phyloP scores from a whole-genome alignment of 2,329 filamentous ascomycete genomes.

The Sclerotinia glacialis region DNA sequence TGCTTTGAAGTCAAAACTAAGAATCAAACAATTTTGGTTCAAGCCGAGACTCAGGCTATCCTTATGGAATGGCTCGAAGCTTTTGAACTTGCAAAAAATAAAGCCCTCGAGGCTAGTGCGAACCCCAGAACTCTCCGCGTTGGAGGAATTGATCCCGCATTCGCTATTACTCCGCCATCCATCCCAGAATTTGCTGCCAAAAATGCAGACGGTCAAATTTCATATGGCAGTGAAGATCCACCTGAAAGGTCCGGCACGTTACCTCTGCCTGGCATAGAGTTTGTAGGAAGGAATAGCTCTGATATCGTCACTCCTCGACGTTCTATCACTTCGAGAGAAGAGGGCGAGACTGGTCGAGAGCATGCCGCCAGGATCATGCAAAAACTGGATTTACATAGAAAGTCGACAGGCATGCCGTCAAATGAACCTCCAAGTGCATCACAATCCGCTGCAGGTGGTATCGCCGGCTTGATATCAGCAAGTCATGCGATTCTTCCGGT shows the following conservation, averaged over 20 bases:
- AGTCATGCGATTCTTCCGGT: constrained; percentile 77
- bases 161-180: constrained; percentile 84
- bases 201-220: constrained; percentile 61
- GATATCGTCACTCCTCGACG: constrained; percentile 60
- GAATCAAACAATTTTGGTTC: constrained; percentile 81
- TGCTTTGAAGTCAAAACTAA: constrained; percentile 99
- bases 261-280: constrained; percentile 61
- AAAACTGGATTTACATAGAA: constrained; percentile 85
- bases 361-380: constrained; percentile 88
- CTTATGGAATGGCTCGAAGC: constrained; percentile 93
- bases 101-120: constrained; percentile 74
- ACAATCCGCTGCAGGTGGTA: constrained; percentile 55
- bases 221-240: constrained; percentile 48
- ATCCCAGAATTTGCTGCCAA: constrained; percentile 90
- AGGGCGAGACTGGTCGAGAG: constrained; percentile 73
- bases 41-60: constrained; percentile 88
- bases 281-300: constrained; percentile 63
- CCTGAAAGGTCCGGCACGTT: constrained; percentile 64
- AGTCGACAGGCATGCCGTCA: constrained; percentile 51
- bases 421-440: constrained; percentile 41
- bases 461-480: constrained; percentile 81
- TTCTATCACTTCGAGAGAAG: constrained; percentile 60
- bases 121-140: constrained; percentile 43
- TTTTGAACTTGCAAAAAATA: constrained; percentile 91
- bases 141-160: constrained; percentile 67